Percentiles rank a stretch among this genome's conserved stretches.
These are phyloP conservation scores for Populus nigra DNA, from an alignment of 345 rosid genomes.

Conservation along the genomic window DNA sequence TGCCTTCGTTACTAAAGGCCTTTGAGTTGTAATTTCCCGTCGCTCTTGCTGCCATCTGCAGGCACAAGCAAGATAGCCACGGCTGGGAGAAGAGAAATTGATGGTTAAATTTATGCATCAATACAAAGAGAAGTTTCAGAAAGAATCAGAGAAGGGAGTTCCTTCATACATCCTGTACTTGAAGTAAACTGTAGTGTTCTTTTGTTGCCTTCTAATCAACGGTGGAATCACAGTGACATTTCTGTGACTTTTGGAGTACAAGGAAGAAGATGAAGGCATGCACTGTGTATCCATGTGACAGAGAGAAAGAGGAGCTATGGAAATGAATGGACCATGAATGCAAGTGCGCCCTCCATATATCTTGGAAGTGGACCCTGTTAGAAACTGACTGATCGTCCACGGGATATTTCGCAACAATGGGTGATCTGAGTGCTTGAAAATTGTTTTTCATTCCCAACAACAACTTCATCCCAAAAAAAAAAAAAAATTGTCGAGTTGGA, in stretches of 20 bases:
- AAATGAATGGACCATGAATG: slow-evolving; percentile 21
- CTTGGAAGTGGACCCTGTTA: slow-evolving; percentile 23
- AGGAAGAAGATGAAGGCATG: slow-evolving; percentile 18
- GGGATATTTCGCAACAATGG: background rate
- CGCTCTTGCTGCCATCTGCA: slow-evolving; percentile 28
- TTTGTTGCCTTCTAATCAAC: background rate
- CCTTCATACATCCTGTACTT: slow-evolving; percentile 26
- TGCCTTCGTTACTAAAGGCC: slow-evolving; percentile 7
- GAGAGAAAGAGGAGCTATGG: background rate
- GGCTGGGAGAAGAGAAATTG: slow-evolving; percentile 7
- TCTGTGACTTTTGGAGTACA: slow-evolving; percentile 5
- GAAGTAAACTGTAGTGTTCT: slow-evolving; percentile 6
- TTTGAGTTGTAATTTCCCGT: slow-evolving; percentile 5
- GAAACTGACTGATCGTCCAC: background rate
- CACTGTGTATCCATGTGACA: slow-evolving; percentile 16
- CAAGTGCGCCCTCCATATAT: slow-evolving; percentile 20
- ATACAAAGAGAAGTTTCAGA: background rate
- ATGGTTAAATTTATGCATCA: background rate
- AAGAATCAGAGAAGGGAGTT: background rate
- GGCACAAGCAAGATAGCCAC: slow-evolving; percentile 10
- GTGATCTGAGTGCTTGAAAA: background rate
- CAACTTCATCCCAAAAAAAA: too few species aligned
- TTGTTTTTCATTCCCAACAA: too few species aligned
- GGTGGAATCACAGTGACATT: slow-evolving; percentile 2
- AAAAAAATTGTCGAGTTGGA: too few species aligned